A percentile compares a stretch with the other conserved stretches of the same genome.
Evolutionary conservation across 768 basidiomycete species (phyloP).

Genomic region (Tubosaeta brunneosetosa): DNA sequence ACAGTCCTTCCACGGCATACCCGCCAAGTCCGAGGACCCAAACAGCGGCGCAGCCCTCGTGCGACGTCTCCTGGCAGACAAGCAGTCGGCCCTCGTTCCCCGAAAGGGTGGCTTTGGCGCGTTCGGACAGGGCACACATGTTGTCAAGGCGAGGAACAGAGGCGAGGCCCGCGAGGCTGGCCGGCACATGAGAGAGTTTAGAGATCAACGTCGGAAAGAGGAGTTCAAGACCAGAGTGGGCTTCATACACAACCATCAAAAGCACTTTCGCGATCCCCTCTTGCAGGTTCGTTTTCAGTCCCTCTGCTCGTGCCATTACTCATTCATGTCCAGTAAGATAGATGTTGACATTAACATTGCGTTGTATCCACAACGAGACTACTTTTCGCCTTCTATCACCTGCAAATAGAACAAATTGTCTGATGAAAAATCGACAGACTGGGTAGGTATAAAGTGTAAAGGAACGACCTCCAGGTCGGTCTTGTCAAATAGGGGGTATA

Average conservation of each 20-base stretch:
- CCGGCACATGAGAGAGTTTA: conserved; percentile 76
- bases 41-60: conserved; percentile 76
- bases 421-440: conserved; percentile 15
- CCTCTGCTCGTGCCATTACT: neutral
- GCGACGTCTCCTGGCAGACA: conserved; percentile 72
- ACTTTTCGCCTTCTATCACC: conserved; percentile 13
- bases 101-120: conserved; percentile 83
- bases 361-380: conserved; percentile 7
- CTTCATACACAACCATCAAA: conserved; percentile 80
- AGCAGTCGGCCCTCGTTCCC: conserved; percentile 81
- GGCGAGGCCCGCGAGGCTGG: conserved; percentile 94
- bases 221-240: conserved; percentile 82
- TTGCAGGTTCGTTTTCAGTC: conserved; percentile 40
- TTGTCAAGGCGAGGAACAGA: conserved; percentile 87
- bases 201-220: conserved; percentile 74
- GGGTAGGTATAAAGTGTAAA: conserved; percentile 22
- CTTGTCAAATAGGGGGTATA: conserved; percentile 39
- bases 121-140: conserved; percentile 73
- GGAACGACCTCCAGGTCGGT: conserved; percentile 36
- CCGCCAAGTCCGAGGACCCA: conserved; percentile 49
- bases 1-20: conserved; percentile 62
- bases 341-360: conserved; percentile 4
- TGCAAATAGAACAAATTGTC: conserved; percentile 6
- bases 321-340: conserved; percentile 16
- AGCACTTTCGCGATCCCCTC: conserved; percentile 77